Percentiles rank a stretch among this genome's conserved stretches.
Evolutionary conservation across 306 rosid species (phyloP).

Genomic region (Rosa persica): DNA sequence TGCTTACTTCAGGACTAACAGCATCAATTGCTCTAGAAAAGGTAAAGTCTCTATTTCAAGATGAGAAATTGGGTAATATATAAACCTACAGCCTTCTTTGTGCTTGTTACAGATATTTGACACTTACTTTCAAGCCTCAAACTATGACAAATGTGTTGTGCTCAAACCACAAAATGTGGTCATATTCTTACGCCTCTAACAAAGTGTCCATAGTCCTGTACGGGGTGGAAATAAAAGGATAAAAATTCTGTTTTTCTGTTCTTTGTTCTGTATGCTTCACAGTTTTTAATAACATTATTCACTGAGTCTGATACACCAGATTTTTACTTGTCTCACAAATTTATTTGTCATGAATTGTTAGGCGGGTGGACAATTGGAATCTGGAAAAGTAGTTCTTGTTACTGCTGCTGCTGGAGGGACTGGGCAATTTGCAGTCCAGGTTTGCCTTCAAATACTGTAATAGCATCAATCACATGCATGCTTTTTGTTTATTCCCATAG

Average conservation of each 20-base stretch:
- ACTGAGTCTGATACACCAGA: constrained; percentile 9
- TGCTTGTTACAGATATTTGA: background rate
- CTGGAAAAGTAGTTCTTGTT: constrained; percentile 83
- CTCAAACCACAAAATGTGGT: background rate
- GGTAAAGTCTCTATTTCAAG: constrained; percentile 32
- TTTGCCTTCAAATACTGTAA: constrained; percentile 19
- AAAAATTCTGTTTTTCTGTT: background rate
- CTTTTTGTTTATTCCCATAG: background rate
- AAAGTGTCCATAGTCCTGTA: background rate
- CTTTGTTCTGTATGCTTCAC: constrained; percentile 12
- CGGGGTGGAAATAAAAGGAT: background rate
- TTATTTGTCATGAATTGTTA: constrained; percentile 31
- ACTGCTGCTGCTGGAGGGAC: constrained; percentile 99
- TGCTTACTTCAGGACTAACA: constrained; percentile 97
- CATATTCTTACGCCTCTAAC: background rate
- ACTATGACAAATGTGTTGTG: background rate
- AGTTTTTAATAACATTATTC: background rate
- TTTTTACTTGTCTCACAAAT: constrained; percentile 25
- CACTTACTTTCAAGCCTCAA: background rate
- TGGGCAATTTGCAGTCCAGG: constrained; percentile 99
- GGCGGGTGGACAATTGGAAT: constrained; percentile 82
- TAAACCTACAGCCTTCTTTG: background rate
- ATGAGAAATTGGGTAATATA: background rate
- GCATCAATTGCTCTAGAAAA: constrained; percentile 92
- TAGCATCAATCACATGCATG: background rate